Percentiles rank a stretch among this genome's conserved stretches.
phyloP scores from a whole-genome alignment of 2,329 filamentous ascomycete genomes.

The Aspergillus pseudoviridinutans region DNA sequence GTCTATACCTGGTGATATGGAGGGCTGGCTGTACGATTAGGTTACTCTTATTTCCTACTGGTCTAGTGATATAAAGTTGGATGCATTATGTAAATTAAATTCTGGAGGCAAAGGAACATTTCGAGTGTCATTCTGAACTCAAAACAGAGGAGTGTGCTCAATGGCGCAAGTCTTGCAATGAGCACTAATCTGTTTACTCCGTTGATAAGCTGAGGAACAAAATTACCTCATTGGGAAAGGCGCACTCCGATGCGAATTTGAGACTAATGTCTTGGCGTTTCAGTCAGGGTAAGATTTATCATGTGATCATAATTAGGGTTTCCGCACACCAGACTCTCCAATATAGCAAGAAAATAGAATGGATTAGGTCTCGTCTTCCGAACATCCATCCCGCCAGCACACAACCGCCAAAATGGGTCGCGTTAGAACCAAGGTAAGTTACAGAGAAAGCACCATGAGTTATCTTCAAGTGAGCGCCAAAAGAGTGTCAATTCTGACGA shows the following conservation, averaged over 20 bases:
- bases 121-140: not conserved
- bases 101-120: not conserved
- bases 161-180: not conserved
- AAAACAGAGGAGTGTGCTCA: too few relatives aligned
- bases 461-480: not conserved
- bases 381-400: conserved; percentile 30
- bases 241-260: too few relatives aligned
- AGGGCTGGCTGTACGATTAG: conserved; percentile 32
- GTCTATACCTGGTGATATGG: conserved; percentile 6
- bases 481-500: not conserved
- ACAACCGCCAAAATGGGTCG: conserved; percentile 47
- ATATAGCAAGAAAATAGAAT: conserved; percentile 14
- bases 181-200: not conserved
- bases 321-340: conserved; percentile 2
- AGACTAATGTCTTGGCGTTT: conserved; percentile 5
- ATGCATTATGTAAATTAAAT: conserved; percentile 6
- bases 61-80: conserved; percentile 26
- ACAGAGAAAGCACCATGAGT: not conserved
- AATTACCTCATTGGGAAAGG: not conserved
- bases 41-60: conserved; percentile 14
- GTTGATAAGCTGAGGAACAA: not conserved
- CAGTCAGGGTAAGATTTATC: conserved; percentile 4
- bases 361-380: conserved; percentile 11
- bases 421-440: conserved; percentile 44
- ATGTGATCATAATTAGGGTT: conserved; percentile 11